Conservation (phyloP, 768 basidiomycete species). For the Termitomyces sp. region DNA sequence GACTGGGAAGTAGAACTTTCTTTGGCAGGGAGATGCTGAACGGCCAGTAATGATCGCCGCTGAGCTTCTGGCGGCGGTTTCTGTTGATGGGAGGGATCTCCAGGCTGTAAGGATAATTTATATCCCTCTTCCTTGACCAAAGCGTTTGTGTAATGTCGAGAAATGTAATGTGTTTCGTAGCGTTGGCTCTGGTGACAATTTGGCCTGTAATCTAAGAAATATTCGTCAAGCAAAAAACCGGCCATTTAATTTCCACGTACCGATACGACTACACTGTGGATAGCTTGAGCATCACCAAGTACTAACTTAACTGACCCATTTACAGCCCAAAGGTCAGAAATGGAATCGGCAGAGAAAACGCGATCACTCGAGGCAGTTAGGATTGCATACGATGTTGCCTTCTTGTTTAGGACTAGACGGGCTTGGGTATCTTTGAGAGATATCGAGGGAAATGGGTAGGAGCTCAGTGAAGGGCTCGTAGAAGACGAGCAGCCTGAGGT, state of each 20-base stretch:
- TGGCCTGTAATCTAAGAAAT: constrained; percentile 33
- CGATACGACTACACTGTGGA: constrained; percentile 47
- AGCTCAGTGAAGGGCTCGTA: constrained; percentile 14
- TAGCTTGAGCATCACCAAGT: constrained; percentile 38
- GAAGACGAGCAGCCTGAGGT: constrained; percentile 22
- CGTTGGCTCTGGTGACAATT: constrained; percentile 37
- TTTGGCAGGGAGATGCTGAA: constrained; percentile 41
- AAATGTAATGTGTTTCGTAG: constrained; percentile 32
- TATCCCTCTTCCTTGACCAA: constrained; percentile 37
- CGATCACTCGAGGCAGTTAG: constrained; percentile 46
- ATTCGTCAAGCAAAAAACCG: background rate
- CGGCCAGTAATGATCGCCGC: constrained; percentile 35
- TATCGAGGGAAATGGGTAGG: background rate
- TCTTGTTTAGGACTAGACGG: constrained; percentile 16
- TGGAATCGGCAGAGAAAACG: constrained; percentile 33
- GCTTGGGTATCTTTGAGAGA: background rate
- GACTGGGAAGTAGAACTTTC: constrained; percentile 24
- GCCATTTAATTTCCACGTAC: constrained; percentile 30
- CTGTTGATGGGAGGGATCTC: constrained; percentile 1
- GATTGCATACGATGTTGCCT: constrained; percentile 44
- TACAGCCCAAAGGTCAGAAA: constrained; percentile 18
- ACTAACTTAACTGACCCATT: constrained; percentile 34
- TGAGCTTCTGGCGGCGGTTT: constrained; percentile 27
- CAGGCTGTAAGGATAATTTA: constrained; percentile 19
- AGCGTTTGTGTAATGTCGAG: constrained; percentile 32